Evolutionary conservation across 225 moss, liverwort and hornwort genomes (phyloP), one percentile per base, ranked within the genome.

Genomic region (Antitrichia curtipendula): DNA sequence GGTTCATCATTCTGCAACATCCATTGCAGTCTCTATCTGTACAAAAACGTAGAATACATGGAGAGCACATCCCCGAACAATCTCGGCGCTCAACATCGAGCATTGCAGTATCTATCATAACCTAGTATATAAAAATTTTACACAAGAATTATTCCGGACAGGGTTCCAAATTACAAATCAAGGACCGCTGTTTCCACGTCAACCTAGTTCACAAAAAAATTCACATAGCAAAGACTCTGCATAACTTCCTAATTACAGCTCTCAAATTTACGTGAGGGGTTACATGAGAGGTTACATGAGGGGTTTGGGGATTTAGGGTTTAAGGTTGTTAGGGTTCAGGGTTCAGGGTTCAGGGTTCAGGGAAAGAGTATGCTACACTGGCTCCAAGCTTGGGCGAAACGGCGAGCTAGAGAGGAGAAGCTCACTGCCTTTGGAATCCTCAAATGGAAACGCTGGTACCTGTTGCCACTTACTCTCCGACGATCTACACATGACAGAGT

Each of bases 391-490:
- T 24, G 92, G 92, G 82, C 87, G 92, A 79, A 92, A 92, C 43
- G 92, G 90, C n/a, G 92, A 92, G 84, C 92, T 92, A 19, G 92
- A 92, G 52, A 92, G 90, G 58, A 92, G 88, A 23, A 92, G 81
- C 88, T 90, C 92, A 15, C 70, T 41, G 59, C 58, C 72, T 72
- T 82, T 78, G 71, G 85, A 84, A 74, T 78, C 53, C 43, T 81
- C 87, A 31, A 85, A 49, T 32, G 90, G 87, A 60, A 92, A 90
- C 3, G 40, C 21, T 31, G 92, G 92, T 71, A 90, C 82, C 38
- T 53, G 89, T 52, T 71, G 69, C 92, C 92, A 90, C 78, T 65
- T n/a, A 34, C 87, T 66, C 60, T 53, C 54, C n/a, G 79, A 74
- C 34, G 82, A 80, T 27, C 52, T 38, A 27, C 87, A 92, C 85